Base-by-base conservation (phyloP, 1,284 basidiomycete genomes). In the Butyriboletus appendiculatus region DNA sequence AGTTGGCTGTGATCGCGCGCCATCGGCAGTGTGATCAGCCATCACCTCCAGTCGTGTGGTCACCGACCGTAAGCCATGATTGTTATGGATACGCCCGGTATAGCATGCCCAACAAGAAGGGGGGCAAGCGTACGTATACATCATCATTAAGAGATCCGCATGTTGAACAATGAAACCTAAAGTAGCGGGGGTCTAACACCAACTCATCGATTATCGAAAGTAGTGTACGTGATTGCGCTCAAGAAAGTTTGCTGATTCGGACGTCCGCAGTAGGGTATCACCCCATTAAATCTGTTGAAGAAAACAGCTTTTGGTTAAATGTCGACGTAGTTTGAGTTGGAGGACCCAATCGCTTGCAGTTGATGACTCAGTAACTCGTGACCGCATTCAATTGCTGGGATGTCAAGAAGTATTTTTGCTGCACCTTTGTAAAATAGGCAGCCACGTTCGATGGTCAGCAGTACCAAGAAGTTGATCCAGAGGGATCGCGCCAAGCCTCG, bases 121-220 rank as follows among this genome's bases (percentile, higher is more conserved):
- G 34, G 35, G 57, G 47, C 43, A 50, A 67, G 52, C 75, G 62
- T 61, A 87, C 81, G 69, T 85, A 86, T 65, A 80, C 67, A 63
- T 74, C 77, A 69, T 86, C 82, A 64, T 46, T 82, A 81, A 84
- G 63, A 18, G 75, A 73, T 61, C 81, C 84, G 40, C 48, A 62
- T 80, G 85, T 65, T 84, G 83, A 33, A 80, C 82, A 51, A 87
- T 70, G 86, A 78, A 55, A 81, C 81, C 55, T 86, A 75, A 50
- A 71, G 77, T n/a, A 86, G 85, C 64, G 84, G 82, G 67, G 87
- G 87, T 90, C 90, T 37, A 82, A 28, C 70, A n/a, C 81, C 75
- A 32, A 75, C n/a, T n/a, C 60, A 63, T 81, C 80, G 65, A 85
- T 84, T 14, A 79, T 79, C 61, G 79, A 79, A 24, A 33, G 86